Evolutionary conservation across 129 eudicot genomes (phyloP), one percentile per base, ranked within the genome.

Genomic region (Erigeron canadensis): DNA sequence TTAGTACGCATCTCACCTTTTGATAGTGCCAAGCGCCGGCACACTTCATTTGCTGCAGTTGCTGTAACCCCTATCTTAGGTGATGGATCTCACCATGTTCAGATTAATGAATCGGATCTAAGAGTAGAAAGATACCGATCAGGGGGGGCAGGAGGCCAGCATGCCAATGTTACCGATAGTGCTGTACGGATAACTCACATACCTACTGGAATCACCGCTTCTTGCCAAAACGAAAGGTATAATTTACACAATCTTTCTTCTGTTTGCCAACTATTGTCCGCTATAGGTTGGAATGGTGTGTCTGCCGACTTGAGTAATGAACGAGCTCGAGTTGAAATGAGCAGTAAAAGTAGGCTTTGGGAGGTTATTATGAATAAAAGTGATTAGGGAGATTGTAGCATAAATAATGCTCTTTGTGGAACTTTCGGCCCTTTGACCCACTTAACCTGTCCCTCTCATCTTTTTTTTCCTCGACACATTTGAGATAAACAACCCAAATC

Each of bases 111-210:
- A 56, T 89, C 98, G 10, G 98, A 89, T 86, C 87, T 93, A 8
- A 77, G 81, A 13, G 84, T 93, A 41, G 98, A 93, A 67, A 81
- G 96, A 39, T 85, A 69, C 70, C 95, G 96, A 77, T 45, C 98
- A 19, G 96, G 98, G 9, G 98, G 98, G 57, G 82, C 96, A 23
- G 96, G 98, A 43, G 98, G 96, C 67, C 98, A 93, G 82, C 79
- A 66, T 59, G 98, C 81, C 45, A 93, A 93, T 76, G 88, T 92
- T 15, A 93, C 98, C 2, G 95, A 93, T 37, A 93, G 98, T 82
- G 98, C 98, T 40, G 95, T 91, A 15, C 82, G 94, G 74, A 84
- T 91, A 63, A 88, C 96, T 72, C 97, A 88, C 56, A 82, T 91
- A 63, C 97, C 97, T 39, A 91, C 96, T 0, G 97, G 97, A 60